Percentiles rank a stretch among this genome's conserved stretches.
These are phyloP conservation scores for Dovyalis caffra DNA, from an alignment of 345 rosid species.

Conservation along the genomic window DNA sequence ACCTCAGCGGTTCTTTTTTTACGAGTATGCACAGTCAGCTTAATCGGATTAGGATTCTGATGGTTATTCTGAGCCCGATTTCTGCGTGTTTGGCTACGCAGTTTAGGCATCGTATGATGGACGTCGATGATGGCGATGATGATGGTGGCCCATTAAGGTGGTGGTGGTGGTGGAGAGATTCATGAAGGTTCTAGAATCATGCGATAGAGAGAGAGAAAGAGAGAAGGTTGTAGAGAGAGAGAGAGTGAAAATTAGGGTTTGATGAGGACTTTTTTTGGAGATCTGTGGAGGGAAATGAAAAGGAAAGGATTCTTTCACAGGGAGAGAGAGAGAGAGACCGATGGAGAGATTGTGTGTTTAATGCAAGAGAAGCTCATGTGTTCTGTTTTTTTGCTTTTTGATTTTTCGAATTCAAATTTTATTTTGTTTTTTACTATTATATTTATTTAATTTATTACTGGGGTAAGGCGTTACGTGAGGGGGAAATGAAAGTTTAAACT, in stretches of 20 bases:
- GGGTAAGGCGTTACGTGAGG: not conserved
- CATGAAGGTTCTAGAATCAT: conserved; percentile 46
- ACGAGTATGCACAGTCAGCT: conserved; percentile 20
- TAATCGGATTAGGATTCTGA: conserved; percentile 31
- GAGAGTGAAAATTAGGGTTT: conserved; percentile 25
- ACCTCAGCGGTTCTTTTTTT: conserved; percentile 20
- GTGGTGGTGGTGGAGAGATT: conserved; percentile 19
- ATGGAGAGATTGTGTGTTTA: not conserved
- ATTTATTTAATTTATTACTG: too few species aligned
- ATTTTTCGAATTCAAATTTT: not conserved
- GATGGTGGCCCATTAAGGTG: conserved; percentile 19
- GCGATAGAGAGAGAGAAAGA: not conserved
- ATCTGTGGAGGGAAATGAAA: conserved; percentile 41
- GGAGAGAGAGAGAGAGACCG: not conserved
- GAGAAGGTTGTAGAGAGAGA: not conserved
- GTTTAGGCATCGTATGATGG: conserved; percentile 45
- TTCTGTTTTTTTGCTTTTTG: not conserved
- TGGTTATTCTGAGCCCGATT: conserved; percentile 35
- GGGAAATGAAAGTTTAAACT: too few species aligned
- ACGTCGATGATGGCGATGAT: conserved; percentile 12
- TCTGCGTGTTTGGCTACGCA: conserved; percentile 47
- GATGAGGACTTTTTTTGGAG: conserved; percentile 20
- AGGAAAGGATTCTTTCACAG: not conserved
- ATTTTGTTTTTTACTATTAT: not conserved
- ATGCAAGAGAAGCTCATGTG: not conserved